Base-by-base conservation (phyloP, 164 flowering plant species). In the Cinnamomum chago region DNA sequence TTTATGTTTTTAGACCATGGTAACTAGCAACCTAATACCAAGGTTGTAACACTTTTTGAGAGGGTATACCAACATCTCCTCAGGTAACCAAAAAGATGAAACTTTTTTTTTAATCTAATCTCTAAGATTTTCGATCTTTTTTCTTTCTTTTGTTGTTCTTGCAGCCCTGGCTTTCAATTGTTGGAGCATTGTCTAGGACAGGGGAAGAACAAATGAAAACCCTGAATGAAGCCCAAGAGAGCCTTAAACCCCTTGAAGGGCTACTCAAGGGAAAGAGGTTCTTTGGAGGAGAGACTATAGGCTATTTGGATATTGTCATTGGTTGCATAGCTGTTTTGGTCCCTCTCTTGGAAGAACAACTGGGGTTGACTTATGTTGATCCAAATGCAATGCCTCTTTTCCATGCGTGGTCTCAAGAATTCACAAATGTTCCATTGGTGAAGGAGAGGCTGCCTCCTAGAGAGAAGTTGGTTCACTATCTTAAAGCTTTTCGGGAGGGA, bases 391-490 rank as follows among this genome's bases (percentile, higher is more conserved):
- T 60, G 28, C 75, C 75, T 18, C 51, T 27, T 20, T 33, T 72
- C 67, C 27, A 72, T 62, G 28, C 67, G 18, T 72, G 75, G 75
- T 72, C 23, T n/a, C 67, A 40, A 35, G 68, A 62, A 9, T 72
- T 60, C 67, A 67, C 62, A 11, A 22, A 62, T 35, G 24, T 30
- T n/a, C 75, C 75, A 62, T 7, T 30, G 25, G 50, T 72, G 5
- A 72, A 62, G 7, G 74, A 72, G 75, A 62, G 47, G 58, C 67
- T 72, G 7, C 75, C 75, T 35, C 75, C 75, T 27, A 23, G 18
- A 23, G 68, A 72, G 2, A 72, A 51, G 17, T 5, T 71, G 7
- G n/a, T 28, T 66, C 9, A 22, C 18, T 30, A 10, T 30, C 40
- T 17, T 12, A 30, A 66, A 66, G 10, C 11, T 18, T 18, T 30